Conservation (phyloP, 2,329 filamentous ascomycete genomes). For the Fonsecaea monophora region DNA sequence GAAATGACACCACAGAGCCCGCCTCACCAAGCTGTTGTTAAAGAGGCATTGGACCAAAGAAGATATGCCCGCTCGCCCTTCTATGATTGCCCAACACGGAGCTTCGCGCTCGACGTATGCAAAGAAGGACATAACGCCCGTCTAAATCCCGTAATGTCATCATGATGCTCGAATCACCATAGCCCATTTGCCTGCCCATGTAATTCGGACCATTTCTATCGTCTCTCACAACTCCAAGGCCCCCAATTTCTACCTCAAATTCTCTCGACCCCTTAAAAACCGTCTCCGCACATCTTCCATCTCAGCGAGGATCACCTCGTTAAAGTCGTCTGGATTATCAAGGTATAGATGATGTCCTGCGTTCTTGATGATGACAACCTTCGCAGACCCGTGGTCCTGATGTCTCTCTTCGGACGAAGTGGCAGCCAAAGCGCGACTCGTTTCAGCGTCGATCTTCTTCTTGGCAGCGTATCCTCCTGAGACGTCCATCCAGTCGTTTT, state of each 20-base stretch:
- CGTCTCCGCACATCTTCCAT: conserved; percentile 67
- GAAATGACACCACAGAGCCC: background rate
- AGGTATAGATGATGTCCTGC: conserved; percentile 77
- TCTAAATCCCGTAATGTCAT: background rate
- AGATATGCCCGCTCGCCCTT: background rate
- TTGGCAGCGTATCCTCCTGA: conserved; percentile 80
- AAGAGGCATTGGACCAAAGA: background rate
- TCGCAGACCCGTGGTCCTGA: conserved; percentile 78
- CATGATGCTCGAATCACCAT: background rate
- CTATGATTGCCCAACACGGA: background rate
- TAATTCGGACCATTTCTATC: background rate
- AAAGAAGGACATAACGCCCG: background rate
- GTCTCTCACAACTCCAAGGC: background rate
- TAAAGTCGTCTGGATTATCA: conserved; percentile 74
- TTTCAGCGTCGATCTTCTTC: conserved; percentile 76
- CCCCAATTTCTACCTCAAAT: background rate
- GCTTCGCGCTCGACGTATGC: background rate
- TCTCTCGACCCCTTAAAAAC: conserved; percentile 38
- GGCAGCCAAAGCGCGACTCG: conserved; percentile 63
- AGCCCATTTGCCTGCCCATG: background rate
- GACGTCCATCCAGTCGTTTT: conserved; percentile 99
- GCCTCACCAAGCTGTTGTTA: background rate
- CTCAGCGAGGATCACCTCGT: conserved; percentile 68
- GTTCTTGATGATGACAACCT: conserved; percentile 77
- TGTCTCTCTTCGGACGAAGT: conserved; percentile 72